Base-by-base conservation (phyloP, 768 basidiomycete genomes). In the Sporobolomyces roseus region DNA sequence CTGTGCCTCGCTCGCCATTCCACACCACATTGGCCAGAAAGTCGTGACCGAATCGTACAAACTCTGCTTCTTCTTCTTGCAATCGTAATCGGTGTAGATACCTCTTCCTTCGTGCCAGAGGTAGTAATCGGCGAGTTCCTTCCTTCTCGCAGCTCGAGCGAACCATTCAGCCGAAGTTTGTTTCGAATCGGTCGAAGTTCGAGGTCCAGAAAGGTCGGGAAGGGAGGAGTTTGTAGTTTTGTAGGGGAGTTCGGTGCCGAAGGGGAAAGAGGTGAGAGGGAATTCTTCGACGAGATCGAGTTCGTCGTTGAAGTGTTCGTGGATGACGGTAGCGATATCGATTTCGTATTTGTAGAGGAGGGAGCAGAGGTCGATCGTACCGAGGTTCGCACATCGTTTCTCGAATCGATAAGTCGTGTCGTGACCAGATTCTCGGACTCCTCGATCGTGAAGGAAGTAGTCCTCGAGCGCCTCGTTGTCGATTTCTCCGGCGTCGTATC, bases 341-440 rank as follows among this genome's bases (percentile, higher is more conserved):
- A 92, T 85, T 79, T 99, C 94, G 77, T 97, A 98, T 83, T 99
- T 99, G 85, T 94, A 99, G 52, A 99, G 81, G 77, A 99, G 82
- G 54, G 93, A 86, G 81, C 97, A 93, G 72, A 99, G 81, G 78
- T 99, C 94, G 77, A 98, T 89, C 12, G 94, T 99, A 8, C 88
- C 94, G 48, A 99, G 85, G 80, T 97, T 94, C 25, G 93, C 94
- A 76, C 93, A 97, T 23, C 91, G 88, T 81, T 93, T 93, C 82
- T 99, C 94, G 78, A 99, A 91, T 19, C 94, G 86, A 79, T 99
- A 99, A 4, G 91, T 90, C 59, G 69, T 76, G 65, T 76, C 75
- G 64, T 76, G 93, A 45, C 94, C 93, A 12, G 89, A 91, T 81
- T 99, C 94, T 60, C 94, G 88, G 35, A 99, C 93, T 14, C 92